A percentile compares a stretch with the other conserved stretches of the same genome.
Conservation (phyloP, 1,284 basidiomycete species). For the Tremellales sp. region DNA sequence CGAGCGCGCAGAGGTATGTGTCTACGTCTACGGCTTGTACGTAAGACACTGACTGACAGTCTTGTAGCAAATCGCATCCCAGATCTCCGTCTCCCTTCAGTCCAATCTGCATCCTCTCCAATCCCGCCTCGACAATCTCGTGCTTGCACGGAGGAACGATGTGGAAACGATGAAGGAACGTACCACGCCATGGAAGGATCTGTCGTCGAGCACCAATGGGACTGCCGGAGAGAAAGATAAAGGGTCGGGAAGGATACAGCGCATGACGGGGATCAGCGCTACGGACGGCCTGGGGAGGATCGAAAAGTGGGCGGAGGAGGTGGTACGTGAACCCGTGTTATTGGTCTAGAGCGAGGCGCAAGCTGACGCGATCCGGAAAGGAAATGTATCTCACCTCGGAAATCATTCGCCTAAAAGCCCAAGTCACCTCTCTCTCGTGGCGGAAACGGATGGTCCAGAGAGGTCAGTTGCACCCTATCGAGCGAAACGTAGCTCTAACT, state of each 20-base stretch:
- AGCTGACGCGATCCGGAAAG: conserved; percentile 2
- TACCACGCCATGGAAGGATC: conserved; percentile 35
- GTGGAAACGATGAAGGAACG: conserved; percentile 35
- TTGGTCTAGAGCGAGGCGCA: background rate
- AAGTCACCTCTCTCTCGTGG: conserved; percentile 10
- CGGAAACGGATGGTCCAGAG: conserved; percentile 2
- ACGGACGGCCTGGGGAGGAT: conserved; percentile 26
- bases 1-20: conserved; percentile 38
- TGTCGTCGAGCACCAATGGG: conserved; percentile 9
- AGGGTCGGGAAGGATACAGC: conserved; percentile 9
- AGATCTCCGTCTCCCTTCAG: conserved; percentile 22
- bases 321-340: conserved; percentile 21
- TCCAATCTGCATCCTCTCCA: conserved; percentile 16
- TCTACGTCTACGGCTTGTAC: background rate
- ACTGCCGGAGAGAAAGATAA: background rate
- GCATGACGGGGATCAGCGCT: conserved; percentile 9
- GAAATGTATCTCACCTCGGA: conserved; percentile 25
- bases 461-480: too few relatives aligned
- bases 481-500: too few relatives aligned
- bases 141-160: conserved; percentile 20
- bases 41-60: too few relatives aligned
- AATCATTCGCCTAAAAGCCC: conserved; percentile 19
- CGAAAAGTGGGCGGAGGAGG: conserved; percentile 38
- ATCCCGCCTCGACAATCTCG: conserved; percentile 17
- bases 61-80: conserved; percentile 20